Evolutionary conservation across 2,329 filamentous ascomycete species (phyloP).

Genomic region (Dactylella cylindrospora): DNA sequence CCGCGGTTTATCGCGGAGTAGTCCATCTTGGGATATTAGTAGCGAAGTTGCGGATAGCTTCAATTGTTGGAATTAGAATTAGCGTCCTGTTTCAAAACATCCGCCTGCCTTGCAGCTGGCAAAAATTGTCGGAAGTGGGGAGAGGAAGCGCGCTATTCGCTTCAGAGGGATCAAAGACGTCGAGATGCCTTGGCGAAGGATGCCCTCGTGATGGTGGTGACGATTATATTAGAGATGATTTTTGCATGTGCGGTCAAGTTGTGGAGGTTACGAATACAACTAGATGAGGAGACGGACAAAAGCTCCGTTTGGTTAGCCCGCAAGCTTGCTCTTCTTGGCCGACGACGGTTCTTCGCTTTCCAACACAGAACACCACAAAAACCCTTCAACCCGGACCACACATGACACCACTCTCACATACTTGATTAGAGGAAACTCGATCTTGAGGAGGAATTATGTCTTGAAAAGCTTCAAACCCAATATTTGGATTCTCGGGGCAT

Average conservation of each 20-base stretch:
- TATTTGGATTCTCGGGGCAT: too few relatives aligned
- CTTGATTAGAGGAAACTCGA: too few relatives aligned
- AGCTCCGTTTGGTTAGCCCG: background rate
- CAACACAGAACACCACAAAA: background rate
- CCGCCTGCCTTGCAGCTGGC: too few relatives aligned
- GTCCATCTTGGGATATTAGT: slow-evolving; percentile 16
- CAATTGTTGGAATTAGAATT: background rate
- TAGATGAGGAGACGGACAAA: slow-evolving; percentile 1
- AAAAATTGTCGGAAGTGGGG: too few relatives aligned
- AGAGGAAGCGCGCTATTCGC: too few relatives aligned
- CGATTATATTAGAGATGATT: background rate
- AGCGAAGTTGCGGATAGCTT: background rate
- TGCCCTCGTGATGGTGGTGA: background rate
- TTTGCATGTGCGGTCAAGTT: background rate
- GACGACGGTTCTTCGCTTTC: background rate
- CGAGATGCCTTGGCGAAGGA: background rate
- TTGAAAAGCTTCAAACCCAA: too few relatives aligned
- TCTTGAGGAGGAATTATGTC: too few relatives aligned
- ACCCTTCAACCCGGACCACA: too few relatives aligned
- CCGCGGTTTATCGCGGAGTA: slow-evolving; percentile 39
- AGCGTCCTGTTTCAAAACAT: background rate
- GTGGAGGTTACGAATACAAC: background rate
- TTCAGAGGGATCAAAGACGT: background rate
- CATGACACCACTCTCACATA: too few relatives aligned
- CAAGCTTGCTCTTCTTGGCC: background rate